Evolutionary conservation across 768 basidiomycete species (phyloP), one percentile per base, ranked within the genome.

Genomic region (Cystobasidiopsis lactophilus): DNA sequence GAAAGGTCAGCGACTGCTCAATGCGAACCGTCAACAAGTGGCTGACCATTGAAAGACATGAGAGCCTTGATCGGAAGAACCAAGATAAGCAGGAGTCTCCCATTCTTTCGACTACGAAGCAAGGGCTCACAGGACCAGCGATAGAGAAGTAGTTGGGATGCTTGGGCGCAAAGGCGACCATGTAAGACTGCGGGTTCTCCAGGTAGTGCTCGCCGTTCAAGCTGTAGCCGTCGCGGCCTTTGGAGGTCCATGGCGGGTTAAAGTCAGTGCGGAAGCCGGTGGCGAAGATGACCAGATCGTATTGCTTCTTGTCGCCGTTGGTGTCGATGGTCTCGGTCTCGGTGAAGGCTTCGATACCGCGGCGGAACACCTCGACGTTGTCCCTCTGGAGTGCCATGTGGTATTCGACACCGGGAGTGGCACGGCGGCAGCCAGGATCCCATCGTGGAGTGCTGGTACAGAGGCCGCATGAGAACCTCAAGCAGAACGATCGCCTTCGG

Each of bases 201-300:
- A 47, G 26, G 45, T 47, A 47, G 14, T 47, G 21, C 30, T 47
- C 26, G 29, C 45, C 30, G 26, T 47, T 47, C 23, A 47, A 29
- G 16, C 23, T 26, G 45, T 27, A 47, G 24, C 45, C 45, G 30
- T 47, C 45, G 9, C 18, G 45, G 30, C 45, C 45, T 10, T 23
- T 47, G 4, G 45, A 24, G 10, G 23, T 23, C 16, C 23, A 47
- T 5, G 45, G 45, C 23, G 45, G 45, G 14, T 23, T 30, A 29
- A 21, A 47, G 45, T 47, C 30, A 30, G 45, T 47, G 16, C 30
- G 23, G 45, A 27, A 47, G 45, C 45, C 53, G 21, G 53, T 54
- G 10, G 53, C 53, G 30, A 46, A 54, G 27, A 54, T 51, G 46
- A 54, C 40, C 4, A 50, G 52, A 41, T 54, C 53, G 26, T 43